phyloP scores from a whole-genome alignment of 2,329 filamentous ascomycete genomes.

The Cladosporium austrohemisphaericum region DNA sequence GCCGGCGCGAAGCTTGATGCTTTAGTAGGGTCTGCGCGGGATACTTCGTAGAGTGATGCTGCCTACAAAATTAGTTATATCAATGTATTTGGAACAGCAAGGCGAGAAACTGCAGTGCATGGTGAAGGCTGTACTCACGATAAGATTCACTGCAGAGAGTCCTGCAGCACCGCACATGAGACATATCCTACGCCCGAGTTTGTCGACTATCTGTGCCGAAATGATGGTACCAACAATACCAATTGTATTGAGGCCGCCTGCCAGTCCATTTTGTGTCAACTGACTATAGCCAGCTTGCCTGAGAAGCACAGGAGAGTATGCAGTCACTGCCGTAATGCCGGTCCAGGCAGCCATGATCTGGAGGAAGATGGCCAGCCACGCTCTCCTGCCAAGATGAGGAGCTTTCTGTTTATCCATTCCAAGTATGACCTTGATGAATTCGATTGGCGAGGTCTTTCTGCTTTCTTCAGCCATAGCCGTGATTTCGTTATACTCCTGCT shows the following conservation, averaged over 20 bases:
- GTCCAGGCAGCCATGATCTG: conserved; percentile 47
- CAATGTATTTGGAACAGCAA: not conserved
- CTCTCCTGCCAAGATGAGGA: conserved; percentile 37
- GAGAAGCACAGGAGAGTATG: conserved; percentile 33
- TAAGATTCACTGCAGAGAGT: conserved; percentile 42
- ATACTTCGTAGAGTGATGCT: conserved; percentile 43
- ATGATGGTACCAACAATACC: conserved; percentile 52
- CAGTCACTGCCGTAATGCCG: conserved; percentile 39
- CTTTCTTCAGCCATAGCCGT: conserved; percentile 30
- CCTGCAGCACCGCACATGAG: conserved; percentile 39
- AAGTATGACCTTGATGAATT: conserved; percentile 38
- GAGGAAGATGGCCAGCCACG: conserved; percentile 44
- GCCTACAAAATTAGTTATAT: conserved; percentile 21
- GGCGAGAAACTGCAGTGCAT: too few relatives aligned
- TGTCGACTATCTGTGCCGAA: conserved; percentile 50
- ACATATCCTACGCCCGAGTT: conserved; percentile 43
- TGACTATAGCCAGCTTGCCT: conserved; percentile 35
- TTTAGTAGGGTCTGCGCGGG: conserved; percentile 35
- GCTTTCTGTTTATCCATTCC: conserved; percentile 32
- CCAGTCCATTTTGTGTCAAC: conserved; percentile 46
- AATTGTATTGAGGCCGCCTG: conserved; percentile 51
- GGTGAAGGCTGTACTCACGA: conserved; percentile 24
- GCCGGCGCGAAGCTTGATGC: conserved; percentile 42
- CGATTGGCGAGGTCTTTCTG: conserved; percentile 35
- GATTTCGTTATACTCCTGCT: conserved; percentile 36